Evolutionary conservation across 2,329 filamentous ascomycete genomes (phyloP).

Genomic region (Podosphaera xanthii): DNA sequence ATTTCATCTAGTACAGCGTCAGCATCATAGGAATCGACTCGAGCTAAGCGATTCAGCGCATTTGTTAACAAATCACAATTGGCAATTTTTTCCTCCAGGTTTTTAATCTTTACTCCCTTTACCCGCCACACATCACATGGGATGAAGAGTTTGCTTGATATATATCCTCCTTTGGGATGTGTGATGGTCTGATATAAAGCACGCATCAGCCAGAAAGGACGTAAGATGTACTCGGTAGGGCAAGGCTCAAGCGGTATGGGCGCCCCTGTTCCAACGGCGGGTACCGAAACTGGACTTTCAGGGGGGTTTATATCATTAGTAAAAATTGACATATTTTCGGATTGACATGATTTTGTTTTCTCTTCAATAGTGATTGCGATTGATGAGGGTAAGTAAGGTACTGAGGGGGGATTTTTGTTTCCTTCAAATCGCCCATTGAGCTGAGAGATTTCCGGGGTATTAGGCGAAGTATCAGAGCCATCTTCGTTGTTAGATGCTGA

Average conservation of each 20-base stretch:
- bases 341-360: conserved; percentile 29
- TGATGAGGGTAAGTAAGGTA: conserved; percentile 46
- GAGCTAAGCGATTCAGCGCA: conserved; percentile 59
- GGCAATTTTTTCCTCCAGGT: conserved; percentile 77
- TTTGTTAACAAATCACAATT: conserved; percentile 82
- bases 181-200: conserved; percentile 79
- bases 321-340: conserved; percentile 57
- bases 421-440: conserved; percentile 17
- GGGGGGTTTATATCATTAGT: conserved; percentile 60
- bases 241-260: conserved; percentile 75
- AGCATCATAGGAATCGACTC: conserved; percentile 73
- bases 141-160: conserved; percentile 79
- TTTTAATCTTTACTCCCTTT: conserved; percentile 79
- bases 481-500: conserved; percentile 40
- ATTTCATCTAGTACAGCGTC: conserved; percentile 87
- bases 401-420: conserved; percentile 25
- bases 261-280: conserved; percentile 30
- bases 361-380: conserved; percentile 38
- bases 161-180: conserved; percentile 75
- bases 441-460: conserved; percentile 45
- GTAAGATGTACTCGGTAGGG: conserved; percentile 67
- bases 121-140: conserved; percentile 86
- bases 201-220: conserved; percentile 95
- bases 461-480: conserved; percentile 40
- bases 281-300: conserved; percentile 37